Conservation (phyloP, 169 alveolate genomes). For the Perkinsus marinus region DNA sequence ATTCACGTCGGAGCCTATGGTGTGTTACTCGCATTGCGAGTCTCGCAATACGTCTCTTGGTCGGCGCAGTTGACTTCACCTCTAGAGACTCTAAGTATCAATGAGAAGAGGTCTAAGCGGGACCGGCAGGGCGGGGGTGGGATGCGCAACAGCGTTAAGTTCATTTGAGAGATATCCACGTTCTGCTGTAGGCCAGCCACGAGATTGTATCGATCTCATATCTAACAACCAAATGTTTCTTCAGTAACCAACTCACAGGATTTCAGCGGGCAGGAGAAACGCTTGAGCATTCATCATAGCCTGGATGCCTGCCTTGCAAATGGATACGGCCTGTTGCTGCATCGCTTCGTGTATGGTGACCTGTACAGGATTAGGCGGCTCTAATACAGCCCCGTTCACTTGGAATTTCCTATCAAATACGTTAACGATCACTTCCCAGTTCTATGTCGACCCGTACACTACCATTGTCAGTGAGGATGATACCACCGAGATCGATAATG, state of each 20-base stretch:
- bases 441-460: not conserved
- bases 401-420: no score
- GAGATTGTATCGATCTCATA: not conserved
- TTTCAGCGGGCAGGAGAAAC: constrained; percentile 90
- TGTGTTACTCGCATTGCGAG: not conserved
- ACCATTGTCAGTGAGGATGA: constrained; percentile 93
- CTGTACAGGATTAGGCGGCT: constrained; percentile 24
- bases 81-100: constrained; percentile 49
- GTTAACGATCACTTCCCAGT: not conserved
- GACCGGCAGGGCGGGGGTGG: not conserved
- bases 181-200: constrained; percentile 30
- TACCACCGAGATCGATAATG: constrained; percentile 93
- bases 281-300: constrained; percentile 95
- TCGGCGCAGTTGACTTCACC: constrained; percentile 33
- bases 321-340: constrained; percentile 95
- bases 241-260: constrained; percentile 83
- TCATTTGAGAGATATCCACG: constrained; percentile 83
- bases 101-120: constrained; percentile 85
- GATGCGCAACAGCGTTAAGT: constrained; percentile 77
- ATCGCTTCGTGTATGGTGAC: constrained; percentile 97
- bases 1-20: not conserved
- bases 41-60: no score
- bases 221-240: constrained; percentile 28
- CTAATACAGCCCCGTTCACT: not conserved
- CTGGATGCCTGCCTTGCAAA: constrained; percentile 93